Conservation (phyloP, 2,329 filamentous ascomycete genomes). For the Talaromyces atroroseus region DNA sequence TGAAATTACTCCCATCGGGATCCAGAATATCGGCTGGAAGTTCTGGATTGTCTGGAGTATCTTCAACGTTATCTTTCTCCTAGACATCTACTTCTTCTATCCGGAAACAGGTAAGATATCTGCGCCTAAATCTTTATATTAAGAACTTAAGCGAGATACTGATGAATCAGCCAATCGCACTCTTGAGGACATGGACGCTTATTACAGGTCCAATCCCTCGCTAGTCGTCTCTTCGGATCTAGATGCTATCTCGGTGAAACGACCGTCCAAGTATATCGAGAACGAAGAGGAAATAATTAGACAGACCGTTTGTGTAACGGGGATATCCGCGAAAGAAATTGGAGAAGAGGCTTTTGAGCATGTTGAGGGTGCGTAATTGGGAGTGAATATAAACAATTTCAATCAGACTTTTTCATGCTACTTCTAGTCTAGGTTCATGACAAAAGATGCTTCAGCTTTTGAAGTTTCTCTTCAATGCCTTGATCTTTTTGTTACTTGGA, state of each 20-base stretch:
- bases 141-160: background rate
- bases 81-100: slow-evolving; percentile 20
- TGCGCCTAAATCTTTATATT: background rate
- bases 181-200: slow-evolving; percentile 28
- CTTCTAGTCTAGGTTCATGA: too few species aligned
- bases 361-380: too few species aligned
- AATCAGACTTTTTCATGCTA: too few species aligned
- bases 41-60: slow-evolving; percentile 20
- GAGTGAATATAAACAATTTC: too few species aligned
- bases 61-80: slow-evolving; percentile 18
- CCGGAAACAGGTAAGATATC: slow-evolving; percentile 17
- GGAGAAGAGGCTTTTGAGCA: too few species aligned
- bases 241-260: slow-evolving; percentile 40
- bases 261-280: slow-evolving; percentile 45
- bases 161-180: background rate
- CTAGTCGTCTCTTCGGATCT: slow-evolving; percentile 45
- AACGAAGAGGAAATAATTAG: slow-evolving; percentile 34
- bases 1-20: slow-evolving; percentile 17
- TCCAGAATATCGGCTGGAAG: slow-evolving; percentile 20
- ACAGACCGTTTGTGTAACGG: background rate
- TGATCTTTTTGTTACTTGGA: too few species aligned
- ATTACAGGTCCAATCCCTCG: slow-evolving; percentile 28
- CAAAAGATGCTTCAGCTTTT: too few species aligned
- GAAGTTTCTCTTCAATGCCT: too few species aligned
- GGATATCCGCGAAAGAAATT: too few species aligned